Conservation (phyloP, 1,284 basidiomycete species). For the Pseudozyma thailandica region DNA sequence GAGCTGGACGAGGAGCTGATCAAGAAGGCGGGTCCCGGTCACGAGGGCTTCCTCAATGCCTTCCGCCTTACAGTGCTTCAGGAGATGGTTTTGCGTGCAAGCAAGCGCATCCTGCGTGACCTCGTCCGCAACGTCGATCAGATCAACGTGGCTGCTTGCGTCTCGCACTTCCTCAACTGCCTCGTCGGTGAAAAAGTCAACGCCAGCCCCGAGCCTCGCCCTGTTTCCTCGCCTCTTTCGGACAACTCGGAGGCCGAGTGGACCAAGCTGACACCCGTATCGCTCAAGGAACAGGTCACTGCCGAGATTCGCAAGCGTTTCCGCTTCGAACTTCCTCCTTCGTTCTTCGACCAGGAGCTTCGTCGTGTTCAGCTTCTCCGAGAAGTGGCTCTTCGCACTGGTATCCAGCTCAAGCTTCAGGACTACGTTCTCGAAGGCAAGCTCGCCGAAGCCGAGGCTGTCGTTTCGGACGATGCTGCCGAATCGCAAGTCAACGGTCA, state of each 20-base stretch:
- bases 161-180: constrained; percentile 74
- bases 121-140: constrained; percentile 58
- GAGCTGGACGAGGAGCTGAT: constrained; percentile 59
- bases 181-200: constrained; percentile 71
- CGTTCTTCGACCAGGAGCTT: constrained; percentile 67
- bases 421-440: constrained; percentile 70
- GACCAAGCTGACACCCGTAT: constrained; percentile 71
- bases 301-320: constrained; percentile 70
- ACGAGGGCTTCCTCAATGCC: constrained; percentile 60
- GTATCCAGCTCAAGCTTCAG: constrained; percentile 72
- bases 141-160: constrained; percentile 47
- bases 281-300: constrained; percentile 69
- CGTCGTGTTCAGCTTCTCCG: constrained; percentile 71
- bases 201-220: constrained; percentile 68
- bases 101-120: constrained; percentile 72
- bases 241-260: constrained; percentile 64
- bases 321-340: constrained; percentile 70
- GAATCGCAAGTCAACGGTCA: constrained; percentile 65
- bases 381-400: constrained; percentile 71
- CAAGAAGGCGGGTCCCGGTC: constrained; percentile 60
- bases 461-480: constrained; percentile 34
- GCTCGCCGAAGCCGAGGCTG: constrained; percentile 21
- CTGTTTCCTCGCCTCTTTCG: constrained; percentile 39
- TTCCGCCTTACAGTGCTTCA: constrained; percentile 69
- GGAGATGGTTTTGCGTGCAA: constrained; percentile 73